Evolutionary conservation across 164 flowering plant species (phyloP).

Genomic region (Vitis rotundifolia): DNA sequence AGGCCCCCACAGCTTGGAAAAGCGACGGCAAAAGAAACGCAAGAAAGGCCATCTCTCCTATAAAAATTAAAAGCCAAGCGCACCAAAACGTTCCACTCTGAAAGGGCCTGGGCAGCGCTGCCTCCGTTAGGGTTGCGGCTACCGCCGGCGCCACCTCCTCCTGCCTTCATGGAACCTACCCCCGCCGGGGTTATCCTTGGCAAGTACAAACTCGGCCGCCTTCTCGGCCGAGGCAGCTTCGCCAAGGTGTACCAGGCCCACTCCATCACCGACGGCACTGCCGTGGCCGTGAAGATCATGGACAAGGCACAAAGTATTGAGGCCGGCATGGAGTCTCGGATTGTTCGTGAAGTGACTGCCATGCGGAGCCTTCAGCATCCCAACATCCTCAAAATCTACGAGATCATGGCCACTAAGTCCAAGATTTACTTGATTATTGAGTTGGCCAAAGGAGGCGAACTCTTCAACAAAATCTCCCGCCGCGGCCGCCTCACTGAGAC

Average conservation of each 20-base stretch:
- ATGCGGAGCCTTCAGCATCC: conserved; percentile 68
- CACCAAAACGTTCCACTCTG: background rate
- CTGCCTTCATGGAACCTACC: background rate
- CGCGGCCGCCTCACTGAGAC: conserved; percentile 47
- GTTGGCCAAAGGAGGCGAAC: conserved; percentile 69
- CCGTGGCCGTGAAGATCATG: conserved; percentile 63
- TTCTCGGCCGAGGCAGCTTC: conserved; percentile 73
- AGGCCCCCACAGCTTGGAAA: no score
- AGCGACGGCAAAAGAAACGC: no score
- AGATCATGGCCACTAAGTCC: conserved; percentile 72
- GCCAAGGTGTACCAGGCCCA: conserved; percentile 67
- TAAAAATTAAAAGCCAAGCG: no score
- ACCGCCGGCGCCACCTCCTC: conserved; percentile 9
- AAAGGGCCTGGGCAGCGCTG: background rate
- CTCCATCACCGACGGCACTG: conserved; percentile 27
- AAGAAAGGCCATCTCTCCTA: no score
- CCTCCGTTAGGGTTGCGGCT: conserved; percentile 1
- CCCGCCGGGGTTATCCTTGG: conserved; percentile 28
- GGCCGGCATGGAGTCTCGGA: conserved; percentile 47
- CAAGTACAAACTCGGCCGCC: conserved; percentile 50
- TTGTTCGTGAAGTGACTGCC: conserved; percentile 55
- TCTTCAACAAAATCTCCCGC: conserved; percentile 42
- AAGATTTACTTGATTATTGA: conserved; percentile 79
- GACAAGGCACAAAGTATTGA: conserved; percentile 38
- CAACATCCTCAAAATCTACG: conserved; percentile 62